Evolutionary conservation across 169 alveolate species (phyloP).

Genomic region (Amoebophrya sp.): DNA sequence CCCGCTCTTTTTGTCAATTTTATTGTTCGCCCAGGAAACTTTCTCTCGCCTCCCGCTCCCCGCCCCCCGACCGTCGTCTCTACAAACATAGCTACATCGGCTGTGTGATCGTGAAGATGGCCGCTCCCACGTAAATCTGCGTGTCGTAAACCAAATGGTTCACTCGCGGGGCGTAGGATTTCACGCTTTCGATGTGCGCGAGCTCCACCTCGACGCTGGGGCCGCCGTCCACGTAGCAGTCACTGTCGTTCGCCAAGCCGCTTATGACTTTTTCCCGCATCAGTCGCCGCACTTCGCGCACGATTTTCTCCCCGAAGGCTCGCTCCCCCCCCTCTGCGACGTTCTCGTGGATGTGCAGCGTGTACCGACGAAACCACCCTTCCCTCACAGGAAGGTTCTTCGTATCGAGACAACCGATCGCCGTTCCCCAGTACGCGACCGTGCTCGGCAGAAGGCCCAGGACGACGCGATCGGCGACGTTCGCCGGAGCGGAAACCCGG

Average conservation of each 20-base stretch:
- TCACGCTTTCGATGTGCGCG: not conserved
- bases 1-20: no score
- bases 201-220: not conserved
- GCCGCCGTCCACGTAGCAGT: not conserved
- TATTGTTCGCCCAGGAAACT: no score
- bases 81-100: no score
- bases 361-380: no score
- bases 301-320: not conserved
- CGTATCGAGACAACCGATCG: not conserved
- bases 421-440: not conserved
- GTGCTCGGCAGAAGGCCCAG: not conserved
- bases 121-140: no score
- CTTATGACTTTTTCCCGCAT: not conserved
- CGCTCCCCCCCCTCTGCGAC: not conserved
- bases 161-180: not conserved
- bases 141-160: not conserved
- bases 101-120: no score
- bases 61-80: no score
- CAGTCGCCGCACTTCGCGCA: not conserved
- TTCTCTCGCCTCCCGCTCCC: no score
- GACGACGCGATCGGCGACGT: not conserved
- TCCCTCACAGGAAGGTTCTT: not conserved
- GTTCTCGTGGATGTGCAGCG: not conserved
- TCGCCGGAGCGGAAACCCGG: not conserved
- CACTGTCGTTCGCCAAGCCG: not conserved